phyloP scores from a whole-genome alignment of 768 basidiomycete genomes.

The Albatrellus ellisii region DNA sequence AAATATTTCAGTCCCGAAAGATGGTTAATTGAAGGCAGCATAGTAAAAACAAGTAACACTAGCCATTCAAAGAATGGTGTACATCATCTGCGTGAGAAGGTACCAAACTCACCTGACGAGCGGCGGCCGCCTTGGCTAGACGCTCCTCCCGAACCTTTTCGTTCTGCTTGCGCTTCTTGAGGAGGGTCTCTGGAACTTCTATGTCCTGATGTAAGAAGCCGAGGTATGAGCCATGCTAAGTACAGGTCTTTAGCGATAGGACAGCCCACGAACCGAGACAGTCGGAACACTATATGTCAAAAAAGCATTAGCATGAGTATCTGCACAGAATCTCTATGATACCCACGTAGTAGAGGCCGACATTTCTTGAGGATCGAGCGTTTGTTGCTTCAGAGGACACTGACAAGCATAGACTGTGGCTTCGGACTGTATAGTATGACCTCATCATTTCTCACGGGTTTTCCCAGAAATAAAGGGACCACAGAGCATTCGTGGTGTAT shows the following conservation, averaged over 20 bases:
- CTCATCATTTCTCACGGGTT: conserved; percentile 16
- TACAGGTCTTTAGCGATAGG: background rate
- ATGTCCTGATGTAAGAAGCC: conserved; percentile 41
- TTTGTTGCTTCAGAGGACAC: conserved; percentile 12
- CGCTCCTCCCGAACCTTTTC: conserved; percentile 95
- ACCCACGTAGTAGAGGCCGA: conserved; percentile 41
- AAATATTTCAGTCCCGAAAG: conserved; percentile 75
- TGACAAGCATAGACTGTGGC: conserved; percentile 22
- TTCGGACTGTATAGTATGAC: conserved; percentile 26
- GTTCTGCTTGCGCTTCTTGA: conserved; percentile 98
- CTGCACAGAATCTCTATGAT: background rate
- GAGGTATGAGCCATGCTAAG: conserved; percentile 4
- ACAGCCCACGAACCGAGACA: conserved; percentile 28
- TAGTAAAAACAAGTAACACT: conserved; percentile 40
- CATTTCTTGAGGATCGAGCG: conserved; percentile 31
- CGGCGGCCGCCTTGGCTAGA: conserved; percentile 66
- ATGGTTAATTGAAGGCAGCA: conserved; percentile 88
- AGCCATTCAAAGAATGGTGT: conserved; percentile 76
- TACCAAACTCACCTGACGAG: conserved; percentile 65
- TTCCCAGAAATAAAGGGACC: too few species aligned
- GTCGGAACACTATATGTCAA: conserved; percentile 27
- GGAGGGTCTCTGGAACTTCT: conserved; percentile 98
- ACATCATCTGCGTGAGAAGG: conserved; percentile 47
- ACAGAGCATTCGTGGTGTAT: too few species aligned
- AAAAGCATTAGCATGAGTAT: conserved; percentile 6